A percentile compares a stretch with the other conserved stretches of the same genome.
phyloP scores from a whole-genome alignment of 2,329 filamentous ascomycete species.

The Botrytis fragariae region DNA sequence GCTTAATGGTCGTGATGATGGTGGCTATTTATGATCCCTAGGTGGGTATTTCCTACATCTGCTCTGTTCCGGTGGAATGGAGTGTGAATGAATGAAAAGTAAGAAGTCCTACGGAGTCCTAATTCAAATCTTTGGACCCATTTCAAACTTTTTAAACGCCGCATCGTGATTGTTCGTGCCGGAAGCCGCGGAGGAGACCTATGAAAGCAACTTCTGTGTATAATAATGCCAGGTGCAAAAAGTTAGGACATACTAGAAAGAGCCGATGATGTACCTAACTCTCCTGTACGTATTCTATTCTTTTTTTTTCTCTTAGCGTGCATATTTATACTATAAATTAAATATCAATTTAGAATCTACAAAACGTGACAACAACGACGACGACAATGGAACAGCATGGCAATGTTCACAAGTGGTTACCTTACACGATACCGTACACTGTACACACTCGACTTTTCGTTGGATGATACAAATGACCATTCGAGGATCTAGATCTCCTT shows the following conservation, averaged over 20 bases:
- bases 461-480: background rate
- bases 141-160: background rate
- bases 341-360: background rate
- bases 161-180: background rate
- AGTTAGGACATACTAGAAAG: background rate
- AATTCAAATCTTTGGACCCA: background rate
- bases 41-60: background rate
- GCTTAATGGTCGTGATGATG: background rate
- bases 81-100: background rate
- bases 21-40: background rate
- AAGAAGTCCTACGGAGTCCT: background rate
- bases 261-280: background rate
- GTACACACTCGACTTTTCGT: background rate
- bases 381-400: background rate
- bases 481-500: background rate
- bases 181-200: slow-evolving; percentile 12
- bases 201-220: background rate
- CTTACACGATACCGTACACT: background rate
- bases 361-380: background rate
- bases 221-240: background rate
- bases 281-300: background rate
- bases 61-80: background rate
- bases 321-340: background rate
- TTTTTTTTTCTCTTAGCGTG: background rate
- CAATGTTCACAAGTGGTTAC: background rate